Conservation (phyloP, 371 early-diverging fungal genomes). For the Mucor velutinosus region DNA sequence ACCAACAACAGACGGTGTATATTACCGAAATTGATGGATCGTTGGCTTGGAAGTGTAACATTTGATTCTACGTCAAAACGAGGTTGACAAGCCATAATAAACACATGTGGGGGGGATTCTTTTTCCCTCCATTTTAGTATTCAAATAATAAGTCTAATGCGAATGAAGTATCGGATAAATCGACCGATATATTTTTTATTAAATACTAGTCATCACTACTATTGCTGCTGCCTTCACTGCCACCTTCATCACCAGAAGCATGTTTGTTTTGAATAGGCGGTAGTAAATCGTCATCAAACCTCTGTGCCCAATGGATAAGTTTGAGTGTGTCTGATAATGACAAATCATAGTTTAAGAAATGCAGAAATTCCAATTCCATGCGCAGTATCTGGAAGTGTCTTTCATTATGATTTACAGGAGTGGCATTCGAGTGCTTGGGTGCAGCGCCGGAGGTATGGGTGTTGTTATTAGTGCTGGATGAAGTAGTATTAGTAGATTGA, state of each 20-base stretch:
- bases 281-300: constrained; percentile 17
- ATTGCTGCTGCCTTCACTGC: not conserved
- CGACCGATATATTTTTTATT: not conserved
- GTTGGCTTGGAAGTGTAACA: not conserved
- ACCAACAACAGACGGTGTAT: not conserved
- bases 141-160: not conserved
- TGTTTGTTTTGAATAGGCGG: constrained; percentile 1
- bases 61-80: not conserved
- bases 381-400: constrained; percentile 30
- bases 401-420: constrained; percentile 1
- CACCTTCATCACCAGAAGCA: constrained; percentile 5
- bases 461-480: not conserved
- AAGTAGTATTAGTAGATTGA: not conserved
- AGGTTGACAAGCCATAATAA: not conserved
- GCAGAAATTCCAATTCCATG: constrained; percentile 58
- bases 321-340: constrained; percentile 23
- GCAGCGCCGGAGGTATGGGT: not conserved
- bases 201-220: not conserved
- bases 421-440: not conserved
- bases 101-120: not conserved
- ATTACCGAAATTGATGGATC: not conserved
- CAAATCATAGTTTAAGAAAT: constrained; percentile 50
- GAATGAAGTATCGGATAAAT: not conserved
- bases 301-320: constrained; percentile 33
- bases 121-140: not conserved